Evolutionary conservation across 306 rosid genomes (phyloP).

Genomic region (cucumber (Cucumis sativus)): DNA sequence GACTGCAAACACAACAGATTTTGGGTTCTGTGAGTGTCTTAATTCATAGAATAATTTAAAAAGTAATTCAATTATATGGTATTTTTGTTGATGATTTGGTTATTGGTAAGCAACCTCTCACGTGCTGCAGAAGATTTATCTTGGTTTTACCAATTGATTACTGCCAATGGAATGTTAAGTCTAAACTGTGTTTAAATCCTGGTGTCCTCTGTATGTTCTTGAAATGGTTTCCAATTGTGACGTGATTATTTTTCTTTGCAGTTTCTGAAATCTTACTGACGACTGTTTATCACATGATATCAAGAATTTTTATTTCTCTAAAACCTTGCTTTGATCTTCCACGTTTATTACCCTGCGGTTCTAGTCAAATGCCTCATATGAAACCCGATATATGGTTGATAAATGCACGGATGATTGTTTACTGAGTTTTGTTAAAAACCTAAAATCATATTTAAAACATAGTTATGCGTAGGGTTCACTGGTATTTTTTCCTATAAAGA

Average conservation of each 20-base stretch:
- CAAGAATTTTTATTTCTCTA: background rate
- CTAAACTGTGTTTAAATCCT: background rate
- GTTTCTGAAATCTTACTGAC: background rate
- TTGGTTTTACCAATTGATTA: background rate
- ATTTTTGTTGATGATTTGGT: background rate
- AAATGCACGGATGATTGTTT: background rate
- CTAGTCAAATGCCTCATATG: background rate
- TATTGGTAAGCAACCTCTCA: background rate
- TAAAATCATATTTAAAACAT: background rate
- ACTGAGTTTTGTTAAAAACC: background rate
- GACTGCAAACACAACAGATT: conserved; percentile 92
- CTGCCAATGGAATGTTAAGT: background rate
- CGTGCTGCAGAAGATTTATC: background rate
- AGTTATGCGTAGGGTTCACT: background rate
- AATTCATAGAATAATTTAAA: conserved; percentile 3
- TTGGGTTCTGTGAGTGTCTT: conserved; percentile 76
- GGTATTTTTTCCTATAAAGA: background rate
- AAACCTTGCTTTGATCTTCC: background rate
- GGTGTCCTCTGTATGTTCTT: background rate
- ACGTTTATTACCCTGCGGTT: background rate
- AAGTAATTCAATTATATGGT: background rate
- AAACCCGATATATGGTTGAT: background rate
- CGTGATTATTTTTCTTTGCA: background rate
- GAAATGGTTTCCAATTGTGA: background rate
- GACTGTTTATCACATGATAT: background rate